phyloP scores from a whole-genome alignment of 495 filamentous ascomycete species.

The Oleoguttula mirabilis region DNA sequence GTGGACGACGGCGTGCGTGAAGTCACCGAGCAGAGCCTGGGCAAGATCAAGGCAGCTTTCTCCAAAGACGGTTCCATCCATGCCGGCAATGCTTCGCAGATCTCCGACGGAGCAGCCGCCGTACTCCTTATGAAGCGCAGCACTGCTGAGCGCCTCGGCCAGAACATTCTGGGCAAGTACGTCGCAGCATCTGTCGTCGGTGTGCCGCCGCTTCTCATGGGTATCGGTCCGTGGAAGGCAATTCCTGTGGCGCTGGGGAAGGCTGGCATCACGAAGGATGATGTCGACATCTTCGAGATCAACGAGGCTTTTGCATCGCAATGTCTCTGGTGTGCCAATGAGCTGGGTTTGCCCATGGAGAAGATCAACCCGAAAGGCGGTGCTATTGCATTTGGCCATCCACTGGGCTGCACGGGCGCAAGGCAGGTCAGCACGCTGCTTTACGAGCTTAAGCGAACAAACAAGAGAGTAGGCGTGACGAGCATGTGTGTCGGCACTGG shows the following conservation, averaged over 20 bases:
- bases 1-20: slow-evolving; percentile 78
- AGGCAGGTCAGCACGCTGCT: slow-evolving; percentile 86
- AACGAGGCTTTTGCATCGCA: slow-evolving; percentile 97
- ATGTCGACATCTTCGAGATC: slow-evolving; percentile 97
- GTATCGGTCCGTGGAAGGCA: slow-evolving; percentile 87
- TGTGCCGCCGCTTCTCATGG: slow-evolving; percentile 89
- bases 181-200: slow-evolving; percentile 75
- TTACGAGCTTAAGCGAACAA: slow-evolving; percentile 70
- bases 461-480: slow-evolving; percentile 76
- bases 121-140: slow-evolving; percentile 92
- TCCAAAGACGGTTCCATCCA: slow-evolving; percentile 87
- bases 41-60: slow-evolving; percentile 85
- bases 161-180: slow-evolving; percentile 82
- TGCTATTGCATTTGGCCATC: slow-evolving; percentile 97
- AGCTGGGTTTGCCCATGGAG: slow-evolving; percentile 64
- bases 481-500: slow-evolving; percentile 96
- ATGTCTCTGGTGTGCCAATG: slow-evolving; percentile 84
- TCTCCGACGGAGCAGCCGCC: slow-evolving; percentile 90
- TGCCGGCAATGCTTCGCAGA: slow-evolving; percentile 90
- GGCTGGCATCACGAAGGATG: slow-evolving; percentile 73
- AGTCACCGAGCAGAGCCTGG: slow-evolving; percentile 73
- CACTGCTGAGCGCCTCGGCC: slow-evolving; percentile 76
- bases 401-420: slow-evolving; percentile 85
- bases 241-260: slow-evolving; percentile 85
- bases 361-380: slow-evolving; percentile 97